Evolutionary conservation across 2,329 filamentous ascomycete species (phyloP), one percentile per base, ranked within the genome.

Genomic region (Exutisphaerella laricina): DNA sequence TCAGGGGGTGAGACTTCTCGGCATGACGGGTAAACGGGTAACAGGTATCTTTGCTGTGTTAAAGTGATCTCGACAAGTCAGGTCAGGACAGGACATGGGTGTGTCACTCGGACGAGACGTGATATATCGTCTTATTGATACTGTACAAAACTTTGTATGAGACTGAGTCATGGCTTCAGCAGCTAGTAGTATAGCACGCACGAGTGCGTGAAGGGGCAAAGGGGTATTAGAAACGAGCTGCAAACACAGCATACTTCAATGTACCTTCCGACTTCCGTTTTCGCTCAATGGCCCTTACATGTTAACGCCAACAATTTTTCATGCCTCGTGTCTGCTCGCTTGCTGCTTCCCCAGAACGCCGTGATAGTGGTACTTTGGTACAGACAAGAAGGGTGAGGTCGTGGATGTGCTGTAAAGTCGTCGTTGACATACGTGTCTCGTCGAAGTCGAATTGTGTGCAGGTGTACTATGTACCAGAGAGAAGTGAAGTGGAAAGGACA

Each of bases 361-460:
- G 12, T 6, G 23, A 6, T 12, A 26, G 12, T 26, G n/a, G n/a
- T 26, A 6, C 6, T 6, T 7, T 26, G 12, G 23, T 26, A 26
- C 6, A 26, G 23, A 26, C 23, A 26, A 26, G 23, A 7, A n/a
- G n/a, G n/a, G n/a, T 12, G 12, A 26, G 12, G 4, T 35, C 33
- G 18, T 35, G 14, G 17, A 17, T 35, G 33, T 35, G 23, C 33
- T 17, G n/a, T 5, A 13, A 8, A n/a, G 29, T 4, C 23, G 23
- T 32, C 7, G 3, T 32, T 3, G 29, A 14, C 29, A 14, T 16
- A 8, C 13, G 33, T 23, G 20, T 23, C 33, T 35, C 33, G 16
- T 32, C 31, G 33, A 23, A 35, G 33, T 35, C 33, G 33, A 35
- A 23, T 35, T n/a, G 33, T 35, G 33, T 35, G 20, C 12, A n/a